Evolutionary conservation across 176 grass and related monocot genomes (phyloP), one percentile per base, ranked within the genome.

Genomic region (Rhipidocladum racemiflorum): DNA sequence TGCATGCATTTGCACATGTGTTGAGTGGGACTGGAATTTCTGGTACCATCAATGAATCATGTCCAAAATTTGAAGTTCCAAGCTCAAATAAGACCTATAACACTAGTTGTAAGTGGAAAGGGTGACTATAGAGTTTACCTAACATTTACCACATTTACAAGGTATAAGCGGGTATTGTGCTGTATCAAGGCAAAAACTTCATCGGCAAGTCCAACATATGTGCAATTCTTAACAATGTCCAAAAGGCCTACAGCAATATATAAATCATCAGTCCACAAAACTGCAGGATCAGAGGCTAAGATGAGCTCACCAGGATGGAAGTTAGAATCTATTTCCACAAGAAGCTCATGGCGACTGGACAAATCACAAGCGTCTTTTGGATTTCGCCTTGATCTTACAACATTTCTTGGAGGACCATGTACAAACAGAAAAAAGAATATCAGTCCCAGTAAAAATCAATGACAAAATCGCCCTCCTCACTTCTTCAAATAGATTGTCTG

Each of bases 181-280:
- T 97, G 92, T 72, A 97, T 83, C 81, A 94, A 86, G 25, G 95
- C 92, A 59, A 94, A 92, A 71, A 87, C 81, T 81, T 97, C 95
- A 84, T 94, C 90, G 40, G 88, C 86, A 85, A 97, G 75, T 59
- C 95, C 92, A 89, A 97, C 86, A 91, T 94, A 97, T 71, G 92
- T 94, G 81, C 92, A 97, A 63, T 93, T 88, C 88, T 94, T 97
- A 40, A 94, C 82, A 84, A 97, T 78, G 54, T 97, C 84, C 76
- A 97, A 83, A 49, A 94, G 90, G 56, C 88, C 92, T 97, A 75
- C 14, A 87, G 78, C 64, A 74, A 87, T 72, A 84, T 36, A 77
- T 10, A 90, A 84, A 76, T 54, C 13, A 75, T 86, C 57, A 79
- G 74, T 39, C 29, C 55, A 79, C 43, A 83, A 55, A 29, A 78